Base-by-base conservation (phyloP, 2,329 filamentous ascomycete species). In the Beauveria australis region DNA sequence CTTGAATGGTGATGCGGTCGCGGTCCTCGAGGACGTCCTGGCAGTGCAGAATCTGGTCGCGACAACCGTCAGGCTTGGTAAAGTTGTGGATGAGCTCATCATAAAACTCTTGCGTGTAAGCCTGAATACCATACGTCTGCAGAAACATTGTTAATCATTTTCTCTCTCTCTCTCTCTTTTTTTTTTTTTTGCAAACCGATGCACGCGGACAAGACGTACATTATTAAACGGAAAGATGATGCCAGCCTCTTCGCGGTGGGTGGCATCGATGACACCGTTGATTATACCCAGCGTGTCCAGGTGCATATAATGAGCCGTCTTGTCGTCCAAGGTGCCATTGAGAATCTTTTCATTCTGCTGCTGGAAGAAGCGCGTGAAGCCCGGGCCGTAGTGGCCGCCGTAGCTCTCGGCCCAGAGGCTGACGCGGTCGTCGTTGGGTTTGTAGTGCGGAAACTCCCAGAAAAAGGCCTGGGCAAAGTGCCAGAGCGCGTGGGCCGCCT, bases 321-420 rank as follows among this genome's bases (percentile, higher is more conserved):
- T 78, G 37, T 66, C 66, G 7, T 64, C 64, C 24, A 70, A 65
- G 1, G 65, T 69, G 14, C 71, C 70, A 46, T 69, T 66, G 1
- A 61, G 58, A 48, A 74, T 71, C 63, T 75, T 77, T n/a, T 75
- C 70, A 63, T 91, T 91, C 71, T 90, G 85, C 60, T 81, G 70
- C 68, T 87, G 79, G 74, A 80, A 82, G 62, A 79, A 73, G 2
- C 74, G 73, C 18, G 83, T 81, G 66, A 89, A 87, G 0, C 80
- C 79, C 0, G 86, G 86, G 0, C 85, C 88, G 66, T 89, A 91
- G 63, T 85, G 83, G 6, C 88, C 88, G 33, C 86, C 83, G 70
- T 89, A 87, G 69, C 83, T 87, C 71, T 90, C 86, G 0, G 85
- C 80, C 67, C 87, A 89, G 2, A 90, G 72, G 66, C 86, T 85